phyloP scores from a whole-genome alignment of 129 eudicot genomes.

The Arctium minus region DNA sequence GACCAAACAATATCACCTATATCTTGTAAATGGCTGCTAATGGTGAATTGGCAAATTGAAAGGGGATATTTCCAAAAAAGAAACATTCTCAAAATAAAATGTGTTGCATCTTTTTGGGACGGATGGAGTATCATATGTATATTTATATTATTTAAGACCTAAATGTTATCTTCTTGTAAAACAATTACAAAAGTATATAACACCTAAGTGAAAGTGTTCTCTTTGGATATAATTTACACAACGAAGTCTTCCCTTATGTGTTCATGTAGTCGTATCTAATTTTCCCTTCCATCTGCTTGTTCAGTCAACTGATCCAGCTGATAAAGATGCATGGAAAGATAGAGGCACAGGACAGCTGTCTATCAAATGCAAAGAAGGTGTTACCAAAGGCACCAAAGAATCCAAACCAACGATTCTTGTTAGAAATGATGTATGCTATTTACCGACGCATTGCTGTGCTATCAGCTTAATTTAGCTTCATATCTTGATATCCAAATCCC shows the following conservation, averaged over 20 bases:
- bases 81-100: background rate
- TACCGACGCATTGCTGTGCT: background rate
- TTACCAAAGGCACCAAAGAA: constrained; percentile 75
- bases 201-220: background rate
- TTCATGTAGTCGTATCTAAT: background rate
- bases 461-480: background rate
- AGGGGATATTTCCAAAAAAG: background rate
- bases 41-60: background rate
- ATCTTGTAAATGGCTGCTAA: background rate
- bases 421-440: constrained; percentile 80
- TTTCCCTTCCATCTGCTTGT: constrained; percentile 1
- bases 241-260: background rate
- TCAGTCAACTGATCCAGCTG: constrained; percentile 80
- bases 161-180: background rate
- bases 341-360: constrained; percentile 83
- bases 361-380: constrained; percentile 84
- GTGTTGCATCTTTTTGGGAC: background rate
- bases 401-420: constrained; percentile 89
- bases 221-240: background rate
- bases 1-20: background rate
- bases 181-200: background rate
- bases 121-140: background rate
- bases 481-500: background rate
- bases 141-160: background rate
- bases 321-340: constrained; percentile 88